These are phyloP conservation scores for Paramecium sonneborni DNA, from an alignment of 73 alveolate genomes.

Conservation along the genomic window DNA sequence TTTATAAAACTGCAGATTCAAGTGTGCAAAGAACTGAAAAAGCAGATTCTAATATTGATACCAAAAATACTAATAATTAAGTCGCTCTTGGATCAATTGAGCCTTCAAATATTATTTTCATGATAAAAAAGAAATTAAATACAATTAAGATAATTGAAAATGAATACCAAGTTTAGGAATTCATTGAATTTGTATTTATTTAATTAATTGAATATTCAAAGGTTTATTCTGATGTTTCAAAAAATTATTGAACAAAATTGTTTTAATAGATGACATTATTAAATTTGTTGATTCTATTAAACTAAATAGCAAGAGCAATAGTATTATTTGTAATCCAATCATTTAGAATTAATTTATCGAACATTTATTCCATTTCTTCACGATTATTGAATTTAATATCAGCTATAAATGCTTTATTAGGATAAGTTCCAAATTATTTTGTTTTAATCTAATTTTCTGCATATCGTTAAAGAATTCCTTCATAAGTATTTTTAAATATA, in stretches of 20 bases:
- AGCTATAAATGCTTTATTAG: not conserved
- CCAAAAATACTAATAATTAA: not conserved
- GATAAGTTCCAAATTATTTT: constrained; percentile 7
- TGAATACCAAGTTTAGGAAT: not conserved
- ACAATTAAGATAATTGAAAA: not conserved
- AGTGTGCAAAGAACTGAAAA: not conserved
- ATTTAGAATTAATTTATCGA: not conserved
- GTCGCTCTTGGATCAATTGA: constrained; percentile 51
- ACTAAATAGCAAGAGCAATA: not conserved
- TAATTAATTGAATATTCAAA: not conserved
- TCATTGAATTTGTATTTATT: not conserved
- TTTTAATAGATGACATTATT: not conserved
- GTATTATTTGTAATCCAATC: constrained; percentile 42
- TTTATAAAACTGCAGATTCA: constrained; percentile 11
- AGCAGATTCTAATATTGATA: not conserved
- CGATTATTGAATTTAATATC: not conserved
- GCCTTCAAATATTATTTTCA: constrained; percentile 45
- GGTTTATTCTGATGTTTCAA: not conserved
- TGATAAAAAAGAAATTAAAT: not conserved
- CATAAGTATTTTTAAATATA: not conserved
- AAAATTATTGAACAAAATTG: not conserved
- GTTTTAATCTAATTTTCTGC: not conserved
- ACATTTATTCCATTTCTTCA: not conserved
- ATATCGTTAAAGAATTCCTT: not conserved
- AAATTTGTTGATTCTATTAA: not conserved